Evolutionary conservation across 139 green algal species (phyloP), one percentile per base, ranked within the genome.

Genomic region (Gonium pectorale): DNA sequence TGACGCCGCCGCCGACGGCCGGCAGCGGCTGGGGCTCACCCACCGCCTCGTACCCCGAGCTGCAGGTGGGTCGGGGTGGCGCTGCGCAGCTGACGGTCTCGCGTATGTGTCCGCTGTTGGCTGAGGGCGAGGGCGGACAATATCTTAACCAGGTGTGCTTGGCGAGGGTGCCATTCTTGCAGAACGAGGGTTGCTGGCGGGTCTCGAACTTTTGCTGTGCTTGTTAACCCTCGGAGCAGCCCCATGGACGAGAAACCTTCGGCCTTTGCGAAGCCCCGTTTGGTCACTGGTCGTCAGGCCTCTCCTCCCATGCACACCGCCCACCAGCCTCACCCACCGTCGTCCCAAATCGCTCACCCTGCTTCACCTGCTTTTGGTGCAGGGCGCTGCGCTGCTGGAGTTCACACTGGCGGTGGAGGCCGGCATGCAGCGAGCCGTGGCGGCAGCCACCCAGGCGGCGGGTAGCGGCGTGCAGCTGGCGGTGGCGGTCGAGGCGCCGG

Each of bases 331-430:
- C n/a, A n/a, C n/a, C n/a, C n/a, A n/a, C n/a, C n/a, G n/a, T n/a
- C n/a, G n/a, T n/a, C n/a, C n/a, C n/a, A n/a, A n/a, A n/a, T n/a
- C n/a, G n/a, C n/a, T n/a, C n/a, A 8, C 62, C 62, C 62, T 41
- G 62, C n/a, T 19, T 19, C 29, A 29, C 62, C 7, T 63, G 54
- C 22, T 19, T 22, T 19, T 5, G 4, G 2, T 33, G 3, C 80
- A 86, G 80, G 80, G 80, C 29, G 80, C 80, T 1, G 52, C 68
- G 19, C 67, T 86, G 21, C 33, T 54, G 5, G 67, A 80, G 80
- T 70, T 86, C 60, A 5, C 35, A n/a, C 26, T 80, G 40, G 67
- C 56, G 51, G 29, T 86, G 37, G 8, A 51, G 13, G 26, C 15
- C 29, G 80, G 67, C 5, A 67, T 86, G 67, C 24, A 21, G 24